Percentiles rank a stretch among this genome's conserved stretches.
Evolutionary conservation across 2,329 filamentous ascomycete species (phyloP).

Genomic region (Mycosphaerelloides madeirae): DNA sequence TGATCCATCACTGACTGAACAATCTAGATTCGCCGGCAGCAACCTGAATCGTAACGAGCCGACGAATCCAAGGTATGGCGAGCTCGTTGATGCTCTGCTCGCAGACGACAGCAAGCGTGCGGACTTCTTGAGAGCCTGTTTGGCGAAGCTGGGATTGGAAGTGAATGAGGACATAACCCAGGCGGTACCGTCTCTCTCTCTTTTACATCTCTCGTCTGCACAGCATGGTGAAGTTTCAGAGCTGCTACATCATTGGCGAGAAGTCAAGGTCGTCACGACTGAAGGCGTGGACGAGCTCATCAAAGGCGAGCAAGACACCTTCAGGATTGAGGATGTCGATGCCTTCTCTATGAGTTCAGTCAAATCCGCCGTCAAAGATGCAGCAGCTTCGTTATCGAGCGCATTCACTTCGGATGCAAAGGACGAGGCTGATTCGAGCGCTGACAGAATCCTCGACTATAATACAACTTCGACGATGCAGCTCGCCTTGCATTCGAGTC

Average conservation of each 20-base stretch:
- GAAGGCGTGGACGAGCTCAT: conserved; percentile 62
- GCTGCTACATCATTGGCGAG: conserved; percentile 61
- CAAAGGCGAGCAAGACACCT: conserved; percentile 75
- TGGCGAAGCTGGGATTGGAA: conserved; percentile 75
- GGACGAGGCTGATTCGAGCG: conserved; percentile 24
- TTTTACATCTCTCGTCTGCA: conserved; percentile 72
- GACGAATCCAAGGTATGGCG: conserved; percentile 62
- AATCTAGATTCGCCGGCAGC: conserved; percentile 67
- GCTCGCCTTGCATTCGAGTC: conserved; percentile 66
- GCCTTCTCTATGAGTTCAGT: conserved; percentile 33
- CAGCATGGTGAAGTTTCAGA: conserved; percentile 61
- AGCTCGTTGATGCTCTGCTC: conserved; percentile 63
- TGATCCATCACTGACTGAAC: conserved; percentile 9
- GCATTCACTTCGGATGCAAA: conserved; percentile 16
- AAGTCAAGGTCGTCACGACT: conserved; percentile 56
- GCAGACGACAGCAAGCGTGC: conserved; percentile 66
- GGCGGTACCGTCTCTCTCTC: conserved; percentile 72
- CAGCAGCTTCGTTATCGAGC: conserved; percentile 9
- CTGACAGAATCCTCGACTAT: conserved; percentile 67
- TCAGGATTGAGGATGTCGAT: conserved; percentile 60
- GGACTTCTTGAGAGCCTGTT: conserved; percentile 71
- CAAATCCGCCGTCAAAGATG: conserved; percentile 27
- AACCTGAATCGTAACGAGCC: conserved; percentile 65
- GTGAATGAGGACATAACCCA: conserved; percentile 62
- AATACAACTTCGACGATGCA: conserved; percentile 62